Evolutionary conservation across 169 alveolate genomes (phyloP).

Genomic region (Cryptosporidium tyzzeri): DNA sequence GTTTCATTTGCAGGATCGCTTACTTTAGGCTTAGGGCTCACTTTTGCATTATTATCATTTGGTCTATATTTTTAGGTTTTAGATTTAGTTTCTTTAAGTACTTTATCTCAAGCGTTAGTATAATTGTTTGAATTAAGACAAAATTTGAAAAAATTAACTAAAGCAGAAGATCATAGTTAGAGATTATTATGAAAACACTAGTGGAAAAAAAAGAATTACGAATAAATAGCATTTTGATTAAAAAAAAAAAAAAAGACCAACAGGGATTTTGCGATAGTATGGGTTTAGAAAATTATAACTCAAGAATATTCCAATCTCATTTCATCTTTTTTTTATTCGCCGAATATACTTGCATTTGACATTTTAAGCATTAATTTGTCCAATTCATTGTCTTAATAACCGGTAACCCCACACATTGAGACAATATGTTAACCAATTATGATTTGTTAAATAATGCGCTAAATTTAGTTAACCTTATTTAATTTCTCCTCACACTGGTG

Average conservation of each 20-base stretch:
- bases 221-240: too few species aligned
- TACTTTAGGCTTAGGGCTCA: constrained; percentile 52
- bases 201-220: not conserved
- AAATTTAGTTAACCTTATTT: not conserved
- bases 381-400: not conserved
- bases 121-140: not conserved
- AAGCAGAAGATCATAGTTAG: too few species aligned
- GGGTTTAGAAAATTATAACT: too few species aligned
- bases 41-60: constrained; percentile 55
- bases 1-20: constrained; percentile 58
- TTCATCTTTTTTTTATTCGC: too few species aligned
- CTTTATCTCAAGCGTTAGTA: not conserved
- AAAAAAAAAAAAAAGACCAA: not conserved
- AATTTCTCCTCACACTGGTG: constrained; percentile 12
- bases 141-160: not conserved
- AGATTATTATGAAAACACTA: too few species aligned
- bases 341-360: not conserved
- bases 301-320: too few species aligned
- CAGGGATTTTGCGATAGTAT: not conserved
- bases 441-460: not conserved
- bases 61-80: constrained; percentile 46
- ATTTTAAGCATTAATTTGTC: too few species aligned
- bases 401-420: constrained; percentile 28
- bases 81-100: not conserved
- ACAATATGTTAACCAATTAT: not conserved